Evolutionary conservation across 1,284 basidiomycete genomes (phyloP).

Genomic region (Rhodotorula sp.): DNA sequence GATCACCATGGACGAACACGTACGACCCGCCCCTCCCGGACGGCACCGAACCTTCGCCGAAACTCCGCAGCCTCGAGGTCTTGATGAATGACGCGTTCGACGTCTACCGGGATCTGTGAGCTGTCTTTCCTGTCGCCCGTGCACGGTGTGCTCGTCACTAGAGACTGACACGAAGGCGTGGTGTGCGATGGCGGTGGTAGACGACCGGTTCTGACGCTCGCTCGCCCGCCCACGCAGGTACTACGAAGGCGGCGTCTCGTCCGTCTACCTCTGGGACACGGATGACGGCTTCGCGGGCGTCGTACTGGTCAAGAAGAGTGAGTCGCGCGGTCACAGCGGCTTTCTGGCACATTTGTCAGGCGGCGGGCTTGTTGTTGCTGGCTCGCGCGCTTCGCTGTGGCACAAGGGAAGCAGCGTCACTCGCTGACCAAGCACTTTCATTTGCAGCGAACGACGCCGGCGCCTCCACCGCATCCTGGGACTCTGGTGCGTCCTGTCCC

Average conservation of each 20-base stretch:
- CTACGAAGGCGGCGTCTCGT: constrained; percentile 95
- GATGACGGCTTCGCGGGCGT: constrained; percentile 98
- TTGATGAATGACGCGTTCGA: constrained; percentile 94
- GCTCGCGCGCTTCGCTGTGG: background rate
- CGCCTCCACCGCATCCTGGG: constrained; percentile 71
- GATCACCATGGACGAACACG: constrained; percentile 95
- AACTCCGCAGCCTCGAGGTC: constrained; percentile 86
- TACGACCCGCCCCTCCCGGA: constrained; percentile 86
- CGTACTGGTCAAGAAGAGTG: constrained; percentile 92
- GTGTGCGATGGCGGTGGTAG: background rate
- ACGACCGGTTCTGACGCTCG: background rate
- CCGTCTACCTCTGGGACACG: constrained; percentile 96
- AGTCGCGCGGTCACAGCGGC: constrained; percentile 43
- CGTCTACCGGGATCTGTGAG: constrained; percentile 90
- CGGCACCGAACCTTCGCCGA: constrained; percentile 77
- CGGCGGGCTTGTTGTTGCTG: background rate
- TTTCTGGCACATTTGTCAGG: background rate
- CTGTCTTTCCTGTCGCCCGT: no score
- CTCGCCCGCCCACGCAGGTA: constrained; percentile 60
- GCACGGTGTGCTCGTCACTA: no score
- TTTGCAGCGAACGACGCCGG: constrained; percentile 36
- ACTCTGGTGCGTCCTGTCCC: constrained; percentile 56
- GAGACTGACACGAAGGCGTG: no score
- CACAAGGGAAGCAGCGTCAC: background rate
- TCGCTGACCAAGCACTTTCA: background rate